A percentile compares a stretch with the other conserved stretches of the same genome.
Conservation (phyloP, 352 stramenopile genomes). For the Pythium apleroticum region DNA sequence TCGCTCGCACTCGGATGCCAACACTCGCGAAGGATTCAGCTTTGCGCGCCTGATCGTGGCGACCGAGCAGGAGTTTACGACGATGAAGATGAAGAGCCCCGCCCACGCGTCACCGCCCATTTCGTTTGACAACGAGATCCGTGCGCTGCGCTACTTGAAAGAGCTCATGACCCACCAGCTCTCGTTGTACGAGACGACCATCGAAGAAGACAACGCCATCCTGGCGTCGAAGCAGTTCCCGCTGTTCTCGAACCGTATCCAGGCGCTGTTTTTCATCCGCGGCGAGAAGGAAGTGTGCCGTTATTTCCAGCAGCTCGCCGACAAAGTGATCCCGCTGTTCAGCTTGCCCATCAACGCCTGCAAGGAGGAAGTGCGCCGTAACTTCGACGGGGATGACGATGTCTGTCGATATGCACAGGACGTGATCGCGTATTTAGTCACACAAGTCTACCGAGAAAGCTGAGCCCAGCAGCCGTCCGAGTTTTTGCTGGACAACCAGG, state of each 20-base stretch:
- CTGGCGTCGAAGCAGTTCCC: conserved; percentile 77
- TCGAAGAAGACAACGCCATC: conserved; percentile 86
- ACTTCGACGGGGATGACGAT: conserved; percentile 80
- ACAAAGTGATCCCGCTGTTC: conserved; percentile 85
- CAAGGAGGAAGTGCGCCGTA: conserved; percentile 67
- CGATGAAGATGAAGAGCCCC: conserved; percentile 78
- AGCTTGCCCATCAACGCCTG: conserved; percentile 63
- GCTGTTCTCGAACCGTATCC: conserved; percentile 87
- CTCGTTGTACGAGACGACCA: conserved; percentile 78
- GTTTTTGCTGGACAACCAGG: neutral
- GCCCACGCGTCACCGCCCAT: conserved; percentile 77
- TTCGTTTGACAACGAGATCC: conserved; percentile 86
- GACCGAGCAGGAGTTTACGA: conserved; percentile 82
- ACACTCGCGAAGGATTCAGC: conserved; percentile 85
- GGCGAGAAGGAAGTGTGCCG: conserved; percentile 88
- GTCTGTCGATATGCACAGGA: conserved; percentile 86
- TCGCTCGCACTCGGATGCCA: conserved; percentile 80
- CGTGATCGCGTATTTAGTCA: conserved; percentile 88
- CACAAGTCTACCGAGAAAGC: conserved; percentile 78
- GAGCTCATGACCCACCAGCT: conserved; percentile 83
- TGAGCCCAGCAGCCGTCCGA: conserved; percentile 22
- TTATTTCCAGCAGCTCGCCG: conserved; percentile 78
- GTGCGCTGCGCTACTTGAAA: conserved; percentile 67
- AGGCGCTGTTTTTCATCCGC: conserved; percentile 87
- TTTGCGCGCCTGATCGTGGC: conserved; percentile 84